Base-by-base conservation (phyloP, 2,329 filamentous ascomycete species). In the Fusarium gaditjirri region DNA sequence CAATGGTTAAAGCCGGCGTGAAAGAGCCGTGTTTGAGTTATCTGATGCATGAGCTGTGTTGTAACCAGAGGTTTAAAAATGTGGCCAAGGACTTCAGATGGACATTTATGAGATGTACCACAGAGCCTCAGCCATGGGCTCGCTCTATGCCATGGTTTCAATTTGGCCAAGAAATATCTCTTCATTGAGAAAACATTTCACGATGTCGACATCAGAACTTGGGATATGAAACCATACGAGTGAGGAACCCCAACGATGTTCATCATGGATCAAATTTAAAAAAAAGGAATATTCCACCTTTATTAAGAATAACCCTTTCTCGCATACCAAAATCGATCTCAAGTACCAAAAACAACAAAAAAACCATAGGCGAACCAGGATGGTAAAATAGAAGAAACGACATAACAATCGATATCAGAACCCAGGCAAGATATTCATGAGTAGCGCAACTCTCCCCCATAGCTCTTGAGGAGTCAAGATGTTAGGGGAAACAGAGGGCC, bases 221-320 rank as follows among this genome's bases (percentile, higher is more conserved):
- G 4, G 16, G n/a, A 17, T 27, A 35, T 19, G 12, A 8, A 10
- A 16, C 16, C 29, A 25, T 17, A 10, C 38, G 23, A n/a, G 13
- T 21, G 27, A 38, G 19, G 13, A 19, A 38, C 19, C n/a, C 10
- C n/a, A 39, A 33, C 36, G 23, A n/a, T 42, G 19, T 54, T 14
- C 29, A 17, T 10, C 52, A 43, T 14, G 19, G 5, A 23, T 43
- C 52, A 44, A 17, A 12, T 54, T 41, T 50, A 43, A 36, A 59
- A 75, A 75, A 70, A 72, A 69, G 70, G 71, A 72, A 69, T 77
- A 77, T 77, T 71, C 75, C 74, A 52, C 72, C 73, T 77, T 72
- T 77, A 77, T 77, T 77, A 77, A 77, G 72, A 76, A 76, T 75
- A 75, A 73, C 72, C 67, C 53, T 75, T 69, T 65, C 72, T 75